Percentiles rank a stretch among this genome's conserved stretches.
Evolutionary conservation across 148 eudicot species (phyloP).

Genomic region (Persicaria maculosa): DNA sequence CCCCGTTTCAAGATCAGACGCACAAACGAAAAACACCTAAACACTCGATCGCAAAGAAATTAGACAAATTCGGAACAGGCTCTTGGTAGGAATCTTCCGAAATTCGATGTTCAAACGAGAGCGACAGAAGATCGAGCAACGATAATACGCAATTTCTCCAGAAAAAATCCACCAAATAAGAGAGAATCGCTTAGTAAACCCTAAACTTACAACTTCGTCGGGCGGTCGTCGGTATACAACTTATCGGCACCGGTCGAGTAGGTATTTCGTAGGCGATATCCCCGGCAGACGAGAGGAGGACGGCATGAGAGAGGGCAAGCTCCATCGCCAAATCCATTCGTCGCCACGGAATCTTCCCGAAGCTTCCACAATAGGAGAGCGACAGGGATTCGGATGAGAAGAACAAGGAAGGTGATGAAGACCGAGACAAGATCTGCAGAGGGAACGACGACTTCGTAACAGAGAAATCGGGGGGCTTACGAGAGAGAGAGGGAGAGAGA

Average conservation of each 20-base stretch:
- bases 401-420: background rate
- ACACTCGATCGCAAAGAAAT: conserved; percentile 6
- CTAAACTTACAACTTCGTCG: conserved; percentile 57
- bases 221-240: conserved; percentile 27
- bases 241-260: conserved; percentile 27
- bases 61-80: background rate
- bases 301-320: conserved; percentile 26
- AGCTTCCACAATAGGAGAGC: conserved; percentile 1
- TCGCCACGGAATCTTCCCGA: conserved; percentile 4
- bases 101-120: background rate
- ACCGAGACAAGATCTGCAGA: background rate
- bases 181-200: conserved; percentile 17
- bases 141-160: background rate
- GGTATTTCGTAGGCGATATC: conserved; percentile 28
- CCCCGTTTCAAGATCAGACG: background rate
- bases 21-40: conserved; percentile 9
- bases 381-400: conserved; percentile 6
- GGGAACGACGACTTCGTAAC: conserved; percentile 4
- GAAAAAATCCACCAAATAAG: background rate
- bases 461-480: background rate
- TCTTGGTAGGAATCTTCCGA: background rate
- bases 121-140: background rate
- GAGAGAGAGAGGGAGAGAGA: background rate
- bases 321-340: conserved; percentile 39
- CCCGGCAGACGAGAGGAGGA: conserved; percentile 15